phyloP scores from a whole-genome alignment of 805 yeast species.

The Tetrapisispora taiwanensis region DNA sequence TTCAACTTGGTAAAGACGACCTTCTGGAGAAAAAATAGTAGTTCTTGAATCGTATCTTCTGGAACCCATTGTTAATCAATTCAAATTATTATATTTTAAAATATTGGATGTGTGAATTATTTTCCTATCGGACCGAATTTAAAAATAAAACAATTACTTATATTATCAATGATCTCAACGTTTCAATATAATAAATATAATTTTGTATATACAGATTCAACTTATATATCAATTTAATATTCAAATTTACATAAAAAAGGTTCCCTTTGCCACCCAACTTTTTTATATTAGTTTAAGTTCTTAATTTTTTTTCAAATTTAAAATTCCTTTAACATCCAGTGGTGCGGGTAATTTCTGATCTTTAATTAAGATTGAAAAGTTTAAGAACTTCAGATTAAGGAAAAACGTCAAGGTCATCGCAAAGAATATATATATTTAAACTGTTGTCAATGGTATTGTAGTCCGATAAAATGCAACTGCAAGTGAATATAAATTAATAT shows the following conservation, averaged over 20 bases:
- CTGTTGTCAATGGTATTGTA: too few relatives aligned
- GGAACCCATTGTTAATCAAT: constrained; percentile 42
- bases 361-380: too few relatives aligned
- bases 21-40: constrained; percentile 97
- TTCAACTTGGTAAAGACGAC: constrained; percentile 93
- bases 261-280: not conserved
- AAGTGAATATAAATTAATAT: too few relatives aligned
- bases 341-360: not conserved
- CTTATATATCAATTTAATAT: not conserved
- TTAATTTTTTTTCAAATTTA: not conserved
- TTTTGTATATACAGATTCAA: too few relatives aligned
- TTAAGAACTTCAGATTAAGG: not conserved
- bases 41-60: constrained; percentile 99
- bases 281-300: not conserved
- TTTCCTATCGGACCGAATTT: too few relatives aligned
- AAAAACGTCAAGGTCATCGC: not conserved
- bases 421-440: too few relatives aligned
- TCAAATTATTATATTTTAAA: too few relatives aligned
- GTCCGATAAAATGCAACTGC: too few relatives aligned
- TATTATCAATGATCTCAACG: too few relatives aligned
- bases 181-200: too few relatives aligned
- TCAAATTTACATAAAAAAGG: not conserved
- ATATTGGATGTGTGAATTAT: too few relatives aligned
- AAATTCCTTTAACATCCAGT: not conserved
- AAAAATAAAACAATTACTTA: too few relatives aligned